Evolutionary conservation across 2,329 filamentous ascomycete genomes (phyloP).

Genomic region (Laburnicola sp.): DNA sequence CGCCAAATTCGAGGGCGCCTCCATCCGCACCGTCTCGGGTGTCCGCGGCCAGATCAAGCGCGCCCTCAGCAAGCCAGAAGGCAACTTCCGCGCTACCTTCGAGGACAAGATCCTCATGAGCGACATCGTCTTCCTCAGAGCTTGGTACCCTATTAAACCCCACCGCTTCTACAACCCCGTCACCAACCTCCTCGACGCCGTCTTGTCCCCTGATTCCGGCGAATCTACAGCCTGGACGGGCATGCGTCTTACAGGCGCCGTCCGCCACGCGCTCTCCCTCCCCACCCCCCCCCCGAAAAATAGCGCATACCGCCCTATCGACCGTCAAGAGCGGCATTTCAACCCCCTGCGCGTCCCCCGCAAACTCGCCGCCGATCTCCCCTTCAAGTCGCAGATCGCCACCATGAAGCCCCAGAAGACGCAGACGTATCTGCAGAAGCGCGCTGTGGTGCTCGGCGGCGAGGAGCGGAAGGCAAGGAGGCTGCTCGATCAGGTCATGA

Average conservation of each 20-base stretch:
- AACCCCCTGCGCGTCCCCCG: constrained; percentile 72
- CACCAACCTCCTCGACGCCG: constrained; percentile 77
- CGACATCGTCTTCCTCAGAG: constrained; percentile 93
- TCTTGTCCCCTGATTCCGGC: constrained; percentile 29
- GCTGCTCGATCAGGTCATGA: constrained; percentile 90
- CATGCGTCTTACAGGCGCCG: constrained; percentile 92
- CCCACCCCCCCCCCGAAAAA: constrained; percentile 80
- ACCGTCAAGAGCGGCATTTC: constrained; percentile 55
- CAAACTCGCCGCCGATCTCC: constrained; percentile 78
- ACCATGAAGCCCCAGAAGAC: constrained; percentile 77
- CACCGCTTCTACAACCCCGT: constrained; percentile 97
- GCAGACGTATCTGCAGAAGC: constrained; percentile 90
- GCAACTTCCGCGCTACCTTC: constrained; percentile 94
- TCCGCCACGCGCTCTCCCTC: constrained; percentile 75
- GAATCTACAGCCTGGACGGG: constrained; percentile 68
- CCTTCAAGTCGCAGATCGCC: constrained; percentile 89
- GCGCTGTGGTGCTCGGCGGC: constrained; percentile 79
- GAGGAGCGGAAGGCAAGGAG: constrained; percentile 89
- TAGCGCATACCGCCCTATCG: constrained; percentile 74
- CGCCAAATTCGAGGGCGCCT: constrained; percentile 95
- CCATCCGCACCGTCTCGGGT: constrained; percentile 94
- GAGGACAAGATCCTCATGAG: constrained; percentile 98
- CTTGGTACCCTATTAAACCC: constrained; percentile 95
- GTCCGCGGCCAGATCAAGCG: constrained; percentile 97
- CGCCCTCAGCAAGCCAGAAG: constrained; percentile 88